Evolutionary conservation across 257 asterid species (phyloP), one percentile per base, ranked within the genome.

Genomic region (Capsicum rhomboideum): DNA sequence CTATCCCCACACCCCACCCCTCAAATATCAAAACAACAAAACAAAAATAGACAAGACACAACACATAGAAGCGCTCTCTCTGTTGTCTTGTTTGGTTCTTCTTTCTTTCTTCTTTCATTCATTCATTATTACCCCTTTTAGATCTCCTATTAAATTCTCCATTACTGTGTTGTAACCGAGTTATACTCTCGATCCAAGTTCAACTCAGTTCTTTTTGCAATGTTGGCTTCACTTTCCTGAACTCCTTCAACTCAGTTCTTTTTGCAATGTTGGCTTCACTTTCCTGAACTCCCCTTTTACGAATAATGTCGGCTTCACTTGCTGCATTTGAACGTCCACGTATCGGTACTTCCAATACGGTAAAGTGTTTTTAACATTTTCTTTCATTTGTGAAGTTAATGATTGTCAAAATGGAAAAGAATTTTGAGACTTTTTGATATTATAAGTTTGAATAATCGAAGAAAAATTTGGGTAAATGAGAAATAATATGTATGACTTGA

Each of bases 321-420:
- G 91, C 98, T 84, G 91, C 97, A 84, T 91, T 92, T 84, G 98
- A 93, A 80, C 98, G 97, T 37, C 98, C 99, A 85, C 98, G 98
- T 52, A 88, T 92, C 61, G 97, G 97, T 74, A 88, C 93, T 87
- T 89, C 98, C 1, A 96, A 96, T 85, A 90, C 75, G 75, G 75
- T 67, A 67, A 67, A 17, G 49, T 67, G 5, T 40, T 40, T 40
- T 8, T 29, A 31, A 31, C 20, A 2, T 29, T 66, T 66, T 16
- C 5, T 66, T 26, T 64, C 42, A 64, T 7, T 10, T 63, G 71
- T 26, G 42, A 0, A 5, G 23, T 67, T 34, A 17, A 34, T 67
- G 75, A 67, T 67, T 46, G 75, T 8, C 26, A 67, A 61, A 61
- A 61, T 61, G 69, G 20, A 63, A 26, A 56, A 28, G 8, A 2